phyloP scores from a whole-genome alignment of 83 land plant species.

The Isoetes engelmannii region DNA sequence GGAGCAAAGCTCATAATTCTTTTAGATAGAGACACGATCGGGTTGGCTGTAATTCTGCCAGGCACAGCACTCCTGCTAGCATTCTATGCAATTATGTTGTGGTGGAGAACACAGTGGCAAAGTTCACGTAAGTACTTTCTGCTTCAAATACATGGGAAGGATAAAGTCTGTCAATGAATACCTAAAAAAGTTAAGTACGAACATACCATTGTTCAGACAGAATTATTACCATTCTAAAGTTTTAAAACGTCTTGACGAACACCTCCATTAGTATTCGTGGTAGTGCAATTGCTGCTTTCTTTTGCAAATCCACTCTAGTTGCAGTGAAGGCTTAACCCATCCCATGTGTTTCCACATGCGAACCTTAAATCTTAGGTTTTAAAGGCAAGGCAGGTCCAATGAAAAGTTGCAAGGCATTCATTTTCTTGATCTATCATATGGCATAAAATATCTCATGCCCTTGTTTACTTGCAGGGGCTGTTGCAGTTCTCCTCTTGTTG shows the following conservation, averaged over 20 bases:
- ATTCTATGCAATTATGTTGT: slow-evolving; percentile 94
- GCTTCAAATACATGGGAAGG: not conserved
- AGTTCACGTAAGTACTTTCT: slow-evolving; percentile 78
- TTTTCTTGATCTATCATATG: not conserved
- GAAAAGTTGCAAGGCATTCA: not conserved
- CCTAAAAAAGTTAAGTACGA: no score
- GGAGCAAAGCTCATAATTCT: slow-evolving; percentile 63
- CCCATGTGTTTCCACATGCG: not conserved
- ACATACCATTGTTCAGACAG: no score
- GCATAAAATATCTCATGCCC: not conserved
- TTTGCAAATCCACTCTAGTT: no score
- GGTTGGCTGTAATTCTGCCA: slow-evolving; percentile 89
- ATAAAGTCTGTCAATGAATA: no score
- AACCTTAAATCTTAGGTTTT: not conserved
- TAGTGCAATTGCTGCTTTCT: no score
- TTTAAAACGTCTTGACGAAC: no score
- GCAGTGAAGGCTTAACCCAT: no score
- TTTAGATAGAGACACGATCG: slow-evolving; percentile 69
- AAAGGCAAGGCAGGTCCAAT: not conserved
- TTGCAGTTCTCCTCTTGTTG: slow-evolving; percentile 71
- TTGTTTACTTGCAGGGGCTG: slow-evolving; percentile 61
- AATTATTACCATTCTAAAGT: no score
- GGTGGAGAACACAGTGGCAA: slow-evolving; percentile 99
- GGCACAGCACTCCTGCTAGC: slow-evolving; percentile 79
- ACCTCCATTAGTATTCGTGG: no score